Percentiles rank a stretch among this genome's conserved stretches.
Evolutionary conservation across 2,329 filamentous ascomycete genomes (phyloP).

Genomic region (Laburnicola sp.): DNA sequence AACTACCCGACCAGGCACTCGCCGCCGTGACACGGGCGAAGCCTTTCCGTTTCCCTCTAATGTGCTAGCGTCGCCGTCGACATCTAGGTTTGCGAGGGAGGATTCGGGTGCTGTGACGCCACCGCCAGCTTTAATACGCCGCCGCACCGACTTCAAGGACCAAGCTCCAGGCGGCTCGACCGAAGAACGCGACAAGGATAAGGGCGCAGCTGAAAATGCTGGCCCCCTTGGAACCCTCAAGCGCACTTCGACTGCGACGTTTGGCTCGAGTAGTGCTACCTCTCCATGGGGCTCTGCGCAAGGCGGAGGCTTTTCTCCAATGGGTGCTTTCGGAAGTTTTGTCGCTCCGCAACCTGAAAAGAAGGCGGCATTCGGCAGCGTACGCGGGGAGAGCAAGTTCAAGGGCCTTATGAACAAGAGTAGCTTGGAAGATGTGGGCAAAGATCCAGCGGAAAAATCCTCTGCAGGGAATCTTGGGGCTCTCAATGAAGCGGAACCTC

Average conservation of each 20-base stretch:
- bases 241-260: constrained; percentile 58
- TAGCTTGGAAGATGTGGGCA: constrained; percentile 65
- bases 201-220: constrained; percentile 45
- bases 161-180: constrained; percentile 43
- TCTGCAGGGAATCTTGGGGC: constrained; percentile 58
- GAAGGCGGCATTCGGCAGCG: constrained; percentile 66
- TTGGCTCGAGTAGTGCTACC: constrained; percentile 54
- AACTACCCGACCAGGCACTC: constrained; percentile 70
- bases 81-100: constrained; percentile 64
- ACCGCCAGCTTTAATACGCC: constrained; percentile 62
- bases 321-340: constrained; percentile 91
- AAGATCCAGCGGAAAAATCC: constrained; percentile 58
- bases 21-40: constrained; percentile 84
- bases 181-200: constrained; percentile 58
- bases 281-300: constrained; percentile 65
- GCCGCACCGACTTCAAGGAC: constrained; percentile 65
- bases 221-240: constrained; percentile 59
- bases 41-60: constrained; percentile 59
- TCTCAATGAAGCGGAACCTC: constrained; percentile 56
- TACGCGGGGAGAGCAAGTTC: constrained; percentile 77
- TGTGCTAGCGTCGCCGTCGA: constrained; percentile 63
- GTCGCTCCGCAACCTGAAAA: constrained; percentile 67
- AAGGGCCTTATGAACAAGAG: constrained; percentile 84
- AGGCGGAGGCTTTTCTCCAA: constrained; percentile 66
- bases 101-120: constrained; percentile 65